phyloP scores from a whole-genome alignment of 148 eudicot species.

The Arbutus unedo region DNA sequence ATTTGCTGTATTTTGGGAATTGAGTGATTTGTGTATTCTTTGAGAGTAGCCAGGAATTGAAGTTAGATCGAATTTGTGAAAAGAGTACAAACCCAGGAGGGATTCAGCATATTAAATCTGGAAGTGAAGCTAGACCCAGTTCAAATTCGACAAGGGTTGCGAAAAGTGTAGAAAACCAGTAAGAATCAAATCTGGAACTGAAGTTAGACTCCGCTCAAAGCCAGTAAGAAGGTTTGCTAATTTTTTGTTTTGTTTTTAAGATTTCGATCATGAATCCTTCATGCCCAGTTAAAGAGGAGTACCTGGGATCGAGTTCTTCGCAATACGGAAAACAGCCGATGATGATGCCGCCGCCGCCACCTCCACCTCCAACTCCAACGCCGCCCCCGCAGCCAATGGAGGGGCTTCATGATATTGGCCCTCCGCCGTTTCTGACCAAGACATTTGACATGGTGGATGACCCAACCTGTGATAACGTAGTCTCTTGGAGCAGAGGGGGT shows the following conservation, averaged over 20 bases:
- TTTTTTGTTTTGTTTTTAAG: neutral
- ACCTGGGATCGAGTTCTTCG: slow-evolving; percentile 35
- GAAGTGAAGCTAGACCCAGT: neutral
- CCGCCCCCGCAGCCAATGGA: slow-evolving; percentile 46
- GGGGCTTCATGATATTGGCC: slow-evolving; percentile 74
- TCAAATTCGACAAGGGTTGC: neutral
- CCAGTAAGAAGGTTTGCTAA: neutral
- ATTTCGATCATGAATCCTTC: slow-evolving; percentile 42
- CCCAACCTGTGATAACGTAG: slow-evolving; percentile 40
- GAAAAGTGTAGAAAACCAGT: too few species aligned
- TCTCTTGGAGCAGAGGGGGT: slow-evolving; percentile 81
- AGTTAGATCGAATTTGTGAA: too few species aligned
- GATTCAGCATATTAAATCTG: neutral
- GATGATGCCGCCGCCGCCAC: slow-evolving; percentile 37
- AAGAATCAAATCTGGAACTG: neutral
- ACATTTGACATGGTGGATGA: slow-evolving; percentile 93
- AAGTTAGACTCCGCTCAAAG: neutral
- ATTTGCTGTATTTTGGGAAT: neutral
- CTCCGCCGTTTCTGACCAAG: slow-evolving; percentile 84
- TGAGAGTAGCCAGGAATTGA: too few species aligned
- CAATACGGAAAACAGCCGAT: slow-evolving; percentile 22
- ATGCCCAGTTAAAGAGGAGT: slow-evolving; percentile 64
- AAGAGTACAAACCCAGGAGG: too few species aligned
- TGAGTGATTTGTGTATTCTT: neutral
- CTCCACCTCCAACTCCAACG: slow-evolving; percentile 18